Percentiles rank a stretch among this genome's conserved stretches.
Evolutionary conservation across 495 filamentous ascomycete species (phyloP).

Genomic region (Penicillium roqueforti): DNA sequence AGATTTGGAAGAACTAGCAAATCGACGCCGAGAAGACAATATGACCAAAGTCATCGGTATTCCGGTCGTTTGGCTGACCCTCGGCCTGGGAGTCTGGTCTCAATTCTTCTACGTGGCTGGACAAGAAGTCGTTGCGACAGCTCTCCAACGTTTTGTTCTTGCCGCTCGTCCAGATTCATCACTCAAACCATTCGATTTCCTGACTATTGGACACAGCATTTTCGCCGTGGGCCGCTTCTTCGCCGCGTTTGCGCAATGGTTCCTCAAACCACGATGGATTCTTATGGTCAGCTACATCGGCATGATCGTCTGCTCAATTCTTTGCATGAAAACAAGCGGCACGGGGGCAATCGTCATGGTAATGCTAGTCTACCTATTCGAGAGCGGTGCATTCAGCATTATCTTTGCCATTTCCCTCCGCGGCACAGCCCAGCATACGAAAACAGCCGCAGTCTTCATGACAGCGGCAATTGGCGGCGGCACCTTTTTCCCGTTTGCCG

Average conservation of each 20-base stretch:
- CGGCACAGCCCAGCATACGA: slow-evolving; percentile 57
- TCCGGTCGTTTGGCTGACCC: slow-evolving; percentile 54
- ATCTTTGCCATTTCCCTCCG: slow-evolving; percentile 59
- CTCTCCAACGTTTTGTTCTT: slow-evolving; percentile 41
- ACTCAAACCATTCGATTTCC: slow-evolving; percentile 39
- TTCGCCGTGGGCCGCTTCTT: slow-evolving; percentile 63
- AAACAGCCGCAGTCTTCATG: slow-evolving; percentile 51
- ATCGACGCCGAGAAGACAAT: slow-evolving; percentile 49
- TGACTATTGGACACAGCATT: slow-evolving; percentile 53
- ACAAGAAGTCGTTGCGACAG: slow-evolving; percentile 55
- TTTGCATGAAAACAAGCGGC: slow-evolving; percentile 52
- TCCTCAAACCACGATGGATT: slow-evolving; percentile 61
- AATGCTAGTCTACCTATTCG: slow-evolving; percentile 57
- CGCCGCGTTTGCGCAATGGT: slow-evolving; percentile 49
- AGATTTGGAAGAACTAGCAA: slow-evolving; percentile 55
- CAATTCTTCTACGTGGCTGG: slow-evolving; percentile 64
- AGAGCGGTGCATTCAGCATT: slow-evolving; percentile 58
- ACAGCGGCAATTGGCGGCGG: slow-evolving; percentile 57
- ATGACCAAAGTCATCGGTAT: slow-evolving; percentile 41
- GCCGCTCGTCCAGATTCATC: slow-evolving; percentile 27
- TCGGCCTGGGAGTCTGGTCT: slow-evolving; percentile 52
- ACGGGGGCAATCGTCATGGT: slow-evolving; percentile 45
- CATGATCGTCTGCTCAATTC: slow-evolving; percentile 50
- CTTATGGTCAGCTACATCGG: slow-evolving; percentile 53
- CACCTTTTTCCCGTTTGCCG: slow-evolving; percentile 52